Base-by-base conservation (phyloP, 139 green algal genomes). In the Limnomonas spitsbergensis region DNA sequence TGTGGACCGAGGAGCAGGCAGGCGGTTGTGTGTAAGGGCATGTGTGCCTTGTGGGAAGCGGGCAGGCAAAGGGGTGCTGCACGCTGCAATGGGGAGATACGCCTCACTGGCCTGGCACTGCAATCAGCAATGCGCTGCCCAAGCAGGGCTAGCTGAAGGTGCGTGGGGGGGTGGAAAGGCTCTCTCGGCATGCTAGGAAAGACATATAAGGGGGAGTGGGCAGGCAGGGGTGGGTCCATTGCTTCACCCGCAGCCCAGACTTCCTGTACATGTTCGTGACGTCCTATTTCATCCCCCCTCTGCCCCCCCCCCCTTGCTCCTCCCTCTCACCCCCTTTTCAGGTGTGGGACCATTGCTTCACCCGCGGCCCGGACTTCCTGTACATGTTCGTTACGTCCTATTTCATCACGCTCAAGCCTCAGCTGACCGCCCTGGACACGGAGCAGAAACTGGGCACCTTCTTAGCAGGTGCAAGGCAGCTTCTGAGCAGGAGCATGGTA, bases 321-420 rank as follows among this genome's bases (percentile, higher is more conserved):
- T n/a, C n/a, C n/a, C n/a, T n/a, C n/a, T n/a, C n/a, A n/a, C n/a
- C n/a, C n/a, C n/a, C n/a, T 1, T 37, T 39, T 52, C 78, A 86
- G 82, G 38, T 86, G 52, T 91, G 84, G 83, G 89, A 93, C 80
- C 89, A 93, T 71, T 86, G 86, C 79, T 68, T 93, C 53, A 85
- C 81, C 34, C 78, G 81, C 29, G 83, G 81, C 0, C 86, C 89
- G 2, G 40, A 75, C 77, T 89, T 90, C 80, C 76, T 88, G 14
- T 85, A 89, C 67, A 82, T 80, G 71, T 77, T 91, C 56, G 53
- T 90, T 7, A 73, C 75, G 4, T 76, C 82, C 27, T 92, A 89
- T 81, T 40, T 92, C 42, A 66, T 86, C 1, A 36, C 69, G 37
- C 77, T 85, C 29, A 76, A 67, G 2, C 4, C 26, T 0, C 47